A percentile compares a stretch with the other conserved stretches of the same genome.
Evolutionary conservation across 2,329 filamentous ascomycete species (phyloP).

Genomic region (Cladosporium sp.): DNA sequence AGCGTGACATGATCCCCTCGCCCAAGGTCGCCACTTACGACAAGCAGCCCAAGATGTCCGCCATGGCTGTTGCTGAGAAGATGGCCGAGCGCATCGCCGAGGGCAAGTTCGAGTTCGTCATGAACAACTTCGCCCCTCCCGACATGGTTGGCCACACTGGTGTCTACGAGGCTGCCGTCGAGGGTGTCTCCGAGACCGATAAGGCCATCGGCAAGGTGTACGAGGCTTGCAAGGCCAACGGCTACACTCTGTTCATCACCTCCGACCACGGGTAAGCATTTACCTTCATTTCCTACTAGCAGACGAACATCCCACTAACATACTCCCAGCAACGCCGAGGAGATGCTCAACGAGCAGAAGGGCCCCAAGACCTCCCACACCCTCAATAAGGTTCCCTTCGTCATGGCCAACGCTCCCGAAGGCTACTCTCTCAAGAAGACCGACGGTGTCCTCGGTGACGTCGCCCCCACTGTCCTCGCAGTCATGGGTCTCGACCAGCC

Average conservation of each 20-base stretch:
- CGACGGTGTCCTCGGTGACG: slow-evolving; percentile 90
- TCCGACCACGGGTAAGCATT: slow-evolving; percentile 79
- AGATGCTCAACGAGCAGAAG: slow-evolving; percentile 96
- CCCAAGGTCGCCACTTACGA: slow-evolving; percentile 97
- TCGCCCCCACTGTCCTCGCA: slow-evolving; percentile 88
- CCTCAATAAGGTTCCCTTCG: slow-evolving; percentile 94
- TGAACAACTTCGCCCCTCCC: slow-evolving; percentile 99
- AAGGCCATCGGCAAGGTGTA: slow-evolving; percentile 90
- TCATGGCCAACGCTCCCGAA: slow-evolving; percentile 95
- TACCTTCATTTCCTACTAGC: slow-evolving; percentile 24
- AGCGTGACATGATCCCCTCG: slow-evolving; percentile 89
- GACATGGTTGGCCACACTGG: slow-evolving; percentile 99
- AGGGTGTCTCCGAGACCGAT: slow-evolving; percentile 83
- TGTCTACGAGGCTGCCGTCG: slow-evolving; percentile 89
- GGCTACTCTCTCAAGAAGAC: slow-evolving; percentile 83
- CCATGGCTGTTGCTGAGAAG: slow-evolving; percentile 84
- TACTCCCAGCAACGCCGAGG: slow-evolving; percentile 75
- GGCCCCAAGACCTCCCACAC: slow-evolving; percentile 98
- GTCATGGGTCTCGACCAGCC: slow-evolving; percentile 90
- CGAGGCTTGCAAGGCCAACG: slow-evolving; percentile 89
- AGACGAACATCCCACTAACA: slow-evolving; percentile 21
- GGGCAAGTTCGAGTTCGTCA: slow-evolving; percentile 89
- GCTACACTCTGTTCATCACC: slow-evolving; percentile 93
- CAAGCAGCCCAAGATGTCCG: slow-evolving; percentile 92
- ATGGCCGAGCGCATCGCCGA: slow-evolving; percentile 83